Conservation (phyloP, 2,329 filamentous ascomycete species). For the Monilinia laxa region DNA sequence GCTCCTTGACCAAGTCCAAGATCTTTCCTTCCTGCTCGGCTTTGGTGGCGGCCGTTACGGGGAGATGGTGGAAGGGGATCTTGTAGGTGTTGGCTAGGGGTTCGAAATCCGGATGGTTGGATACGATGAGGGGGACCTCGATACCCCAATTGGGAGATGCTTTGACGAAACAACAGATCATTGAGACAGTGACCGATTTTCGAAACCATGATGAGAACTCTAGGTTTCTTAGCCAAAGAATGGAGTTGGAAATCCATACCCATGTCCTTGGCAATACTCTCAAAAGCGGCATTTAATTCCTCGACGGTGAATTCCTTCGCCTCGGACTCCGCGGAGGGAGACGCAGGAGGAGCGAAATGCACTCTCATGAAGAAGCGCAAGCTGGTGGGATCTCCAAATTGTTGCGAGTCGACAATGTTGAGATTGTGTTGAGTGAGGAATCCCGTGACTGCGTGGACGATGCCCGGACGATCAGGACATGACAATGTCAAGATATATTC, state of each 20-base stretch:
- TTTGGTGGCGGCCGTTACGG: conserved; percentile 78
- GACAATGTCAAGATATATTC: conserved; percentile 70
- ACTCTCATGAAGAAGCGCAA: conserved; percentile 86
- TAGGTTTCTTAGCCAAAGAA: conserved; percentile 66
- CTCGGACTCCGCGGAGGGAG: conserved; percentile 39
- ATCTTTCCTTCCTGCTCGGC: conserved; percentile 68
- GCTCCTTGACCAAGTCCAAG: conserved; percentile 65
- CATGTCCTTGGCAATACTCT: conserved; percentile 60
- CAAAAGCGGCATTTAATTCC: conserved; percentile 56
- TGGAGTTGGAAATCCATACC: conserved; percentile 71
- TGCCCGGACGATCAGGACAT: conserved; percentile 81
- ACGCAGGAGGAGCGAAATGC: conserved; percentile 64
- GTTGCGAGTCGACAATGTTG: conserved; percentile 82
- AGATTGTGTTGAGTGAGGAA: conserved; percentile 70
- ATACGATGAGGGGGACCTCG: conserved; percentile 75
- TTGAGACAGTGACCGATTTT: conserved; percentile 87
- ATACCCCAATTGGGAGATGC: conserved; percentile 68
- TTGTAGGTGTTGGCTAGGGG: conserved; percentile 69
- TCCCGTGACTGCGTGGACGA: conserved; percentile 80
- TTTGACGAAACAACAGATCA: conserved; percentile 77
- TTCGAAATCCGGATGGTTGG: conserved; percentile 75
- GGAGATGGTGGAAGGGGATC: conserved; percentile 77
- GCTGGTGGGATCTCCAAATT: conserved; percentile 74
- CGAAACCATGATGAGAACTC: conserved; percentile 84
- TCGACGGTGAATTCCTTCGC: conserved; percentile 45